phyloP scores from a whole-genome alignment of 768 basidiomycete species.

The Dioszegia aurantiaca region DNA sequence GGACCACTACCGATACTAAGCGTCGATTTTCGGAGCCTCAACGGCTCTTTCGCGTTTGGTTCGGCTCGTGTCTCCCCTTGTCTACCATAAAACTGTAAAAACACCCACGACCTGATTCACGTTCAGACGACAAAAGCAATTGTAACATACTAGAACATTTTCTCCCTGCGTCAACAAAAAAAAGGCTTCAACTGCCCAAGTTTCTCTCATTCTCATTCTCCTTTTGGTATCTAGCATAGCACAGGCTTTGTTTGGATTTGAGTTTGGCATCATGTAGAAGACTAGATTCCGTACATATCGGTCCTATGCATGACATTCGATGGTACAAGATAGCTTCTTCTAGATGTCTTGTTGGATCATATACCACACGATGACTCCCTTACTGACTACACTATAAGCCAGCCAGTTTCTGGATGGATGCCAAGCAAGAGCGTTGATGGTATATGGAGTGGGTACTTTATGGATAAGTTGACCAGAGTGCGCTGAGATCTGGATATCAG shows the following conservation, averaged over 20 bases:
- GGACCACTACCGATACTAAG: conserved; percentile 64
- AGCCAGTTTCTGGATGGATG: conserved; percentile 38
- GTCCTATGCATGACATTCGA: conserved; percentile 7
- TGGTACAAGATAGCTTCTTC: conserved; percentile 21
- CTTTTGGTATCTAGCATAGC: conserved; percentile 13
- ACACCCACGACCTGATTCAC: not conserved
- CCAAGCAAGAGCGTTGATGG: conserved; percentile 35
- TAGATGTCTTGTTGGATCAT: conserved; percentile 32
- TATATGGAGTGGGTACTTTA: conserved; percentile 30
- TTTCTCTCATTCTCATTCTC: not conserved
- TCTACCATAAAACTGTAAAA: not conserved
- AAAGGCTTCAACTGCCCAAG: conserved; percentile 14
- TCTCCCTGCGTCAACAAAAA: not conserved
- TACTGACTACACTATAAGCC: conserved; percentile 32
- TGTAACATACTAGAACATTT: conserved; percentile 4
- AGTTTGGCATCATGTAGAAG: not conserved
- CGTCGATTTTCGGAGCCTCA: conserved; percentile 19
- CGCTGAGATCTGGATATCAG: conserved; percentile 33
- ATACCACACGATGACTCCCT: conserved; percentile 37
- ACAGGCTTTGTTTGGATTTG: conserved; percentile 14
- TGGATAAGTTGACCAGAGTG: conserved; percentile 27
- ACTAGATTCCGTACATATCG: not conserved
- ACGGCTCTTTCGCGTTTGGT: conserved; percentile 7
- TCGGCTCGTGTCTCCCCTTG: not conserved
- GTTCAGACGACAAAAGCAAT: conserved; percentile 2